Base-by-base conservation (phyloP, 495 filamentous ascomycete species). In the Amniculicola lignicola region DNA sequence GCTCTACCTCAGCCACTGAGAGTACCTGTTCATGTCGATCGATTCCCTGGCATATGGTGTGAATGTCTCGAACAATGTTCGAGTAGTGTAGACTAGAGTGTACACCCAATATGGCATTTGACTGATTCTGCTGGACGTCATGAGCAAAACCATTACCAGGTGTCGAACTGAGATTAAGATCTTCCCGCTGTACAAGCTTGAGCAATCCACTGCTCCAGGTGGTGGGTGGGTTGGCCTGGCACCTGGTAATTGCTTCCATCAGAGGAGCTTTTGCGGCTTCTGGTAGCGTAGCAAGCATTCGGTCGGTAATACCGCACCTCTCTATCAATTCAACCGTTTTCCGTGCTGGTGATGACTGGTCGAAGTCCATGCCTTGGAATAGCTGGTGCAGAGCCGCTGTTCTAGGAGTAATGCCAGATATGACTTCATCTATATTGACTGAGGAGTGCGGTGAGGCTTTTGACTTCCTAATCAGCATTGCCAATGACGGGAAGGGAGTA, bases 241-340 rank as follows among this genome's bases (percentile, higher is more conserved):
- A 95, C 50, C 80, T 77, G 21, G 83, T 79, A 25, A 98, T 89
- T n/a, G 83, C 80, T 68, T 95, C 89, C 67, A 86, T 85, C 18
- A 97, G 75, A 0, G 88, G 86, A 0, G 84, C 81, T 37, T 84
- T 78, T 12, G 96, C 74, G 28, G 86, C 83, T 70, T 94, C 88
- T 3, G 94, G 94, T 7, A 97, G 72, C 4, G 86, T 89, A 54
- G 95, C 91, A 21, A 92, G 70, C 40, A 87, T 70, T 16, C 72
- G 64, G 7, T 67, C 67, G 15, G 74, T 77, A 54, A 89, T 75
- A 10, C 81, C 82, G 43, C 78, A 77, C 11, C 77, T 65, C 47
- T 81, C 74, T 74, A 91, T 83, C 22, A 77, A 72, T 37, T 83
- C 78, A 18, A 86, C 80, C 37, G 51, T 16, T 21, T 45, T 62